A percentile compares a stretch with the other conserved stretches of the same genome.
These are phyloP conservation scores for Xylariomycetidae sp. DNA, from an alignment of 2,329 filamentous ascomycete genomes.

Conservation along the genomic window DNA sequence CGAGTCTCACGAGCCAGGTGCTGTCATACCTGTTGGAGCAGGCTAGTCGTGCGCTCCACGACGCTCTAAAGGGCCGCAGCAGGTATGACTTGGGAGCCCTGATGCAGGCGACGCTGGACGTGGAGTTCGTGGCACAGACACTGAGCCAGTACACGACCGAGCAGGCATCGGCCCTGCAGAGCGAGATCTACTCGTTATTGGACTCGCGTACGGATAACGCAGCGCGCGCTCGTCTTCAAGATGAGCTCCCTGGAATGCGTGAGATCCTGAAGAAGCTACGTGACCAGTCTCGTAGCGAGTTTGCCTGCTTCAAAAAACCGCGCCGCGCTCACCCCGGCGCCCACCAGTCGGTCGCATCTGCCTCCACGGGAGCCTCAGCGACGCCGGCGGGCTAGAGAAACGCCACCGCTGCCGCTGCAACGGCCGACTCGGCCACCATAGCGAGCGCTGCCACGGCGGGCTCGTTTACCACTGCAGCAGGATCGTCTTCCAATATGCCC, in stretches of 20 bases:
- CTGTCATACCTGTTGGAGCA: constrained; percentile 83
- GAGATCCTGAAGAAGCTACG: constrained; percentile 76
- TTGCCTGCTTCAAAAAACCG: constrained; percentile 67
- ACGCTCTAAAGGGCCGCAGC: constrained; percentile 61
- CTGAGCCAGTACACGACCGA: constrained; percentile 85
- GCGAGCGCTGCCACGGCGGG: not conserved
- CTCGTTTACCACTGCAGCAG: too few species aligned
- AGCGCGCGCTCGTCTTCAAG: constrained; percentile 72
- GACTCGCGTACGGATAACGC: constrained; percentile 86
- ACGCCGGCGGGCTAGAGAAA: constrained; percentile 24
- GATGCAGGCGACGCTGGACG: constrained; percentile 95
- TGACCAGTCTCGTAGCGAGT: constrained; percentile 77
- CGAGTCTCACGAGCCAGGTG: constrained; percentile 71
- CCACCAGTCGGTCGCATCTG: not conserved
- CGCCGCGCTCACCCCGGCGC: constrained; percentile 11
- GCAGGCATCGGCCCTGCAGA: constrained; percentile 72
- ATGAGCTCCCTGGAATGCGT: constrained; percentile 84
- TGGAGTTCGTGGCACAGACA: constrained; percentile 94
- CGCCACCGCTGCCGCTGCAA: not conserved
- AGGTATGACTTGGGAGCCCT: constrained; percentile 73
- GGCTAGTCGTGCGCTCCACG: constrained; percentile 71
- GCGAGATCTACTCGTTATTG: constrained; percentile 85
- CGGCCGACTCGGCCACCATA: not conserved
- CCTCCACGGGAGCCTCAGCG: constrained; percentile 13
- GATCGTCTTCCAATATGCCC: too few species aligned